A percentile compares a stretch with the other conserved stretches of the same genome.
These are phyloP conservation scores for Quercus glauca DNA, from an alignment of 306 rosid species.

Conservation along the genomic window DNA sequence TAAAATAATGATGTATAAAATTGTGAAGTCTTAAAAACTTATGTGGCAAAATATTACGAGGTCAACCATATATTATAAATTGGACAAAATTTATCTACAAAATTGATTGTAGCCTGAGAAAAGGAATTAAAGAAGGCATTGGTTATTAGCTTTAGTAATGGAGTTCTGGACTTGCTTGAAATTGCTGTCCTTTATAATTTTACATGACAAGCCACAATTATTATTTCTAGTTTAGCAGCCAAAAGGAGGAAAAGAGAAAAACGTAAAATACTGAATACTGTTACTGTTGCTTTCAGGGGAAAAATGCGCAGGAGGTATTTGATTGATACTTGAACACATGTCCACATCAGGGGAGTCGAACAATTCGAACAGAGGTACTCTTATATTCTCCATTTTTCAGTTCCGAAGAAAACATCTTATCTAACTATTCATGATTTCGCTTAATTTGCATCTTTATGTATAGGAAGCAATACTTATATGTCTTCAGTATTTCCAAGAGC, in stretches of 20 bases:
- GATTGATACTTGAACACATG: conserved; percentile 76
- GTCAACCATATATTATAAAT: too few relatives aligned
- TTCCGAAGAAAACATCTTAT: background rate
- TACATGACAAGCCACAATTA: background rate
- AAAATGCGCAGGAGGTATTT: conserved; percentile 54
- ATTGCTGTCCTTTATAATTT: background rate
- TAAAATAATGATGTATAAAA: too few relatives aligned
- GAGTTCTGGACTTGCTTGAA: background rate
- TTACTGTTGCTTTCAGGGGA: conserved; percentile 43
- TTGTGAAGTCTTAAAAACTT: too few relatives aligned
- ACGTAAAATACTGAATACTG: background rate
- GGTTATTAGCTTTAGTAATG: background rate
- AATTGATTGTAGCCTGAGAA: too few relatives aligned
- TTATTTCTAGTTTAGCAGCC: background rate
- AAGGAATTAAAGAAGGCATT: background rate
- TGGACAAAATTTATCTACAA: too few relatives aligned
- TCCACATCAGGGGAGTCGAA: conserved; percentile 95
- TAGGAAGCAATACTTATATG: conserved; percentile 92
- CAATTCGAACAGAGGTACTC: conserved; percentile 94
- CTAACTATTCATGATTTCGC: background rate
- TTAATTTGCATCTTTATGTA: conserved; percentile 24
- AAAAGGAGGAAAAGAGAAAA: background rate
- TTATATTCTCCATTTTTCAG: background rate
- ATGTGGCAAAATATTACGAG: too few relatives aligned
- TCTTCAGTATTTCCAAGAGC: conserved; percentile 94